Evolutionary conservation across 768 basidiomycete genomes (phyloP).

Genomic region (Kondoa subrosea): DNA sequence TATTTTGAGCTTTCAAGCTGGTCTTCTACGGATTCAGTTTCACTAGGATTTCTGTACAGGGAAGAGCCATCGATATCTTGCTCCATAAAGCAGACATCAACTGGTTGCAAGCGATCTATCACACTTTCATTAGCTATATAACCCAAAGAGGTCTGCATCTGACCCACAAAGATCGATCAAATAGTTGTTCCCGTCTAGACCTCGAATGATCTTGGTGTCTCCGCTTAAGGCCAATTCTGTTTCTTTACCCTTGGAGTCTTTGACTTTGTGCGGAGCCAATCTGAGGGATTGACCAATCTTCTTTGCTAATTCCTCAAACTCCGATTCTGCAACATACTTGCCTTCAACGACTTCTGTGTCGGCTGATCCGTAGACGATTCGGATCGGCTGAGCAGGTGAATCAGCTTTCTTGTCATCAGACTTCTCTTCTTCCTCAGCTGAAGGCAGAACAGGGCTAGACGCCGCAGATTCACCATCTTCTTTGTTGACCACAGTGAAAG

Average conservation of each 20-base stretch:
- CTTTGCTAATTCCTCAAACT: constrained; percentile 34
- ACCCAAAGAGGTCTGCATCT: not conserved
- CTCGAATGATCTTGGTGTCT: constrained; percentile 37
- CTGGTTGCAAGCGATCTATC: constrained; percentile 32
- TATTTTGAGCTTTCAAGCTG: constrained; percentile 24
- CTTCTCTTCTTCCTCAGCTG: constrained; percentile 4
- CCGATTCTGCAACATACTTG: constrained; percentile 16
- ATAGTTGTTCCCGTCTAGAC: constrained; percentile 36
- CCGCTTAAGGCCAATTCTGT: constrained; percentile 33
- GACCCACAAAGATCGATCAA: constrained; percentile 33
- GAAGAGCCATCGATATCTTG: constrained; percentile 30
- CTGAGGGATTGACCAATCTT: constrained; percentile 33
- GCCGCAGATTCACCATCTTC: constrained; percentile 18
- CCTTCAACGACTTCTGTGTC: constrained; percentile 33
- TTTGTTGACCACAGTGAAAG: constrained; percentile 28
- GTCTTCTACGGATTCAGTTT: constrained; percentile 14
- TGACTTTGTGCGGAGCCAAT: constrained; percentile 34
- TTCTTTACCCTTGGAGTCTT: constrained; percentile 29
- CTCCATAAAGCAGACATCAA: constrained; percentile 37
- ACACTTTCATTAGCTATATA: not conserved
- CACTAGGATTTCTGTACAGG: constrained; percentile 10
- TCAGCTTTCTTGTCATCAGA: constrained; percentile 18
- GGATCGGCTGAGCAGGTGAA: constrained; percentile 28
- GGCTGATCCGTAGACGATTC: constrained; percentile 36
- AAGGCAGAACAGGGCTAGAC: constrained; percentile 6